A percentile compares a stretch with the other conserved stretches of the same genome.
phyloP scores from a whole-genome alignment of 2,329 filamentous ascomycete species.

The Colletotrichum falcatum region DNA sequence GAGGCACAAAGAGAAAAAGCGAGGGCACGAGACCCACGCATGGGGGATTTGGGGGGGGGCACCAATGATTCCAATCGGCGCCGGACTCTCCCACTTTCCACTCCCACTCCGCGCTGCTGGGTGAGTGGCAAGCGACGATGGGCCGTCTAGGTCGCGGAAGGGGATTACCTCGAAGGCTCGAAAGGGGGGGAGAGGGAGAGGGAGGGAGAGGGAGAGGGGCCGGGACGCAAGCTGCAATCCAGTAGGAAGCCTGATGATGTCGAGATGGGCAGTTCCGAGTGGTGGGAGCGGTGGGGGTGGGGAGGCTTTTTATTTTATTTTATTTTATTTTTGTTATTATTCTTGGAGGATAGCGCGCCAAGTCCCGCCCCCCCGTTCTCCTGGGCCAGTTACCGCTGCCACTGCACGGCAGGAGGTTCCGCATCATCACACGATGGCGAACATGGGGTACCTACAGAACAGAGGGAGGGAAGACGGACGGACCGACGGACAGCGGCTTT shows the following conservation, averaged over 20 bases:
- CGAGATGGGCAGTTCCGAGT: conserved; percentile 14
- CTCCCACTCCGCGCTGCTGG: background rate
- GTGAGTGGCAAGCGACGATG: conserved; percentile 14
- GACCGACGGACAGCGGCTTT: background rate
- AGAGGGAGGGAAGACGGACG: conserved; percentile 19
- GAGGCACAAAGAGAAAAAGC: conserved; percentile 7
- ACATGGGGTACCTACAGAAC: conserved; percentile 30
- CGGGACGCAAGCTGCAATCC: background rate
- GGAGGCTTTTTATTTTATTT: background rate
- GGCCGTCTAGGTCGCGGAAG: background rate
- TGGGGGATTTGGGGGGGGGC: background rate
- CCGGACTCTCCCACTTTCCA: background rate
- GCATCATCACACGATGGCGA: conserved; percentile 29
- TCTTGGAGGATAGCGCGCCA: background rate
- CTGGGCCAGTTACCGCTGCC: conserved; percentile 5
- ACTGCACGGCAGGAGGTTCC: conserved; percentile 25
- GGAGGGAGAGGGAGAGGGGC: background rate
- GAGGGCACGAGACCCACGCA: conserved; percentile 31
- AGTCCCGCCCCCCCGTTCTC: background rate
- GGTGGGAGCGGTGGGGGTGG: background rate
- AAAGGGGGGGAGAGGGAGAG: background rate
- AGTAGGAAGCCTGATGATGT: no score
- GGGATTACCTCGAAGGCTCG: no score
- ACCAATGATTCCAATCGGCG: conserved; percentile 38
- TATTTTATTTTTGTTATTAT: background rate